Conservation (phyloP, 2,329 filamentous ascomycete genomes). For the Ophiostoma sp. region DNA sequence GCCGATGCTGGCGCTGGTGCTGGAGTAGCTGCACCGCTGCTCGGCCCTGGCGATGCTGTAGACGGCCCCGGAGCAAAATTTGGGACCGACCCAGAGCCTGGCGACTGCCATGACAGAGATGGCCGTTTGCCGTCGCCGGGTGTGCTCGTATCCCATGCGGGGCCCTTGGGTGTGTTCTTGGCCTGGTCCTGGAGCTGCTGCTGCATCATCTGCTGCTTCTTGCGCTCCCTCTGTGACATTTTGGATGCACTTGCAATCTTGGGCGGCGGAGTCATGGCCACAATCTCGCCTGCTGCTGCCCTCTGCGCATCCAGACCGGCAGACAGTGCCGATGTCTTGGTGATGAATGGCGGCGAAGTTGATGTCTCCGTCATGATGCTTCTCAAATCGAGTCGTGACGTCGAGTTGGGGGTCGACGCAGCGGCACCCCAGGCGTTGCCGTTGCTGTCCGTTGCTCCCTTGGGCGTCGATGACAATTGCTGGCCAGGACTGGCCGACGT, state of each 20-base stretch:
- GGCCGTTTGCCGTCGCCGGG: constrained; percentile 16
- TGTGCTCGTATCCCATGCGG: constrained; percentile 33
- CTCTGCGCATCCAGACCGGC: constrained; percentile 46
- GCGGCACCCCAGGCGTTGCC: constrained; percentile 43
- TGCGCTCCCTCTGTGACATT: constrained; percentile 87
- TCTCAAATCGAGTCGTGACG: constrained; percentile 64
- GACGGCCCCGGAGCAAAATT: background rate
- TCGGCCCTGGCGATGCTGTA: background rate
- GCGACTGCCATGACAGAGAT: constrained; percentile 16
- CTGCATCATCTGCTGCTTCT: constrained; percentile 70
- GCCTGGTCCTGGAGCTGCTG: constrained; percentile 51
- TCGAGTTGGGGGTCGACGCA: constrained; percentile 44
- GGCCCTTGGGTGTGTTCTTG: constrained; percentile 30
- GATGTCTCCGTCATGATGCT: constrained; percentile 66
- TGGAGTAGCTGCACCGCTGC: background rate
- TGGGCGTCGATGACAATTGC: background rate
- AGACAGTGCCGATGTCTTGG: constrained; percentile 47
- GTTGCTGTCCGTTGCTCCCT: constrained; percentile 26
- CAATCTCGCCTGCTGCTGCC: constrained; percentile 25
- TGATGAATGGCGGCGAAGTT: constrained; percentile 32
- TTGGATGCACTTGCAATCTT: constrained; percentile 47
- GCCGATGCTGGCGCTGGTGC: constrained; percentile 19
- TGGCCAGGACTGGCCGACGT: background rate
- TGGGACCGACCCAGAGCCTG: background rate
- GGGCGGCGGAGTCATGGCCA: constrained; percentile 32